Percentiles rank a stretch among this genome's conserved stretches.
phyloP scores from a whole-genome alignment of 1,139 yeast genomes.

The Yamadazyma aaseri region DNA sequence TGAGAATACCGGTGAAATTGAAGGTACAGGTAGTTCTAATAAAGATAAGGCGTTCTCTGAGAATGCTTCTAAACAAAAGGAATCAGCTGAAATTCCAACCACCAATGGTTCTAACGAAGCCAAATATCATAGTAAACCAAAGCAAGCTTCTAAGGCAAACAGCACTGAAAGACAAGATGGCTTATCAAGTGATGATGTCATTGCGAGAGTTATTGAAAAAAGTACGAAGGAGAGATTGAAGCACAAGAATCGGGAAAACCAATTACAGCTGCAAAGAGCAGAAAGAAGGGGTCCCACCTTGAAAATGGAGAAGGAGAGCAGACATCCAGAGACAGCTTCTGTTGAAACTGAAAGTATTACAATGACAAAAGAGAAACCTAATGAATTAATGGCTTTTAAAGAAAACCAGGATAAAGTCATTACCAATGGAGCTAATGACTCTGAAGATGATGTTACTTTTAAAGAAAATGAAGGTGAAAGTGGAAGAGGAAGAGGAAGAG shows the following conservation, averaged over 20 bases:
- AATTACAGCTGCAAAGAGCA: neutral
- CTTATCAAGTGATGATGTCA: conserved; percentile 11
- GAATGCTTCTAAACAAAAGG: too few relatives aligned
- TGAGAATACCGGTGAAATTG: too few relatives aligned
- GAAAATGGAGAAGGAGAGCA: neutral
- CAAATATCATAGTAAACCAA: too few relatives aligned
- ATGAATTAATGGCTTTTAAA: conserved; percentile 2
- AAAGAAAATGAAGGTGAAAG: conserved; percentile 8
- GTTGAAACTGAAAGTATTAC: neutral
- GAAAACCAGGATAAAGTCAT: neutral
- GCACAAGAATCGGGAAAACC: neutral
- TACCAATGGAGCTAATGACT: neutral
- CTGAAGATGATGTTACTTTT: conserved; percentile 4
- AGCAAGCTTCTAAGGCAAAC: too few relatives aligned
- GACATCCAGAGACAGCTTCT: neutral
- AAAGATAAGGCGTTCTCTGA: too few relatives aligned
- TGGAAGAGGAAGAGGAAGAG: conserved; percentile 12
- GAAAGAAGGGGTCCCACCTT: neutral
- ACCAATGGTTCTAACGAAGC: too few relatives aligned
- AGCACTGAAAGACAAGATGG: too few relatives aligned
- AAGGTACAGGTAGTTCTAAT: too few relatives aligned
- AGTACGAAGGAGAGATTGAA: conserved; percentile 10
- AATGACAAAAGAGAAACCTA: neutral
- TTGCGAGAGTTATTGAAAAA: conserved; percentile 12
- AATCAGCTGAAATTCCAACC: too few relatives aligned